Conservation (phyloP, 768 basidiomycete species). For the Termitomyces sp. region DNA sequence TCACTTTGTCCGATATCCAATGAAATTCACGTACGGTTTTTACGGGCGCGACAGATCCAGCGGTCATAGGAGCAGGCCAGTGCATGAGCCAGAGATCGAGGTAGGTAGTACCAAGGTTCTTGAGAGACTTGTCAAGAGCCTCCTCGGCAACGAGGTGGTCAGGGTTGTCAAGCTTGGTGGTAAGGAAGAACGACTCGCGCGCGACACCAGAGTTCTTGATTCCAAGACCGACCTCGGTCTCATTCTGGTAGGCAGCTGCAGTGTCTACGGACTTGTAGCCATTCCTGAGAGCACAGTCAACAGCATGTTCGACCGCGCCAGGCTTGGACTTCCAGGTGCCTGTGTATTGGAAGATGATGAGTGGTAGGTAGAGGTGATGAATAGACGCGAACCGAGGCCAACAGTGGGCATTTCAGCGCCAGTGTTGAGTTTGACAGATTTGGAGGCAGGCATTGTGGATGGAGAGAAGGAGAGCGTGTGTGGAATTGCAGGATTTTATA, state of each 20-base stretch:
- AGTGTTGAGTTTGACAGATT: slow-evolving; percentile 62
- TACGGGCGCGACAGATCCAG: slow-evolving; percentile 44
- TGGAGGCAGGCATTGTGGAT: slow-evolving; percentile 42
- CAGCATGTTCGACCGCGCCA: slow-evolving; percentile 68
- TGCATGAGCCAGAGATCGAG: slow-evolving; percentile 83
- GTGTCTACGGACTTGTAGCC: slow-evolving; percentile 77
- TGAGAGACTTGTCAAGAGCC: slow-evolving; percentile 66
- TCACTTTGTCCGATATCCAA: background rate
- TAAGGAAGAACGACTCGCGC: slow-evolving; percentile 73
- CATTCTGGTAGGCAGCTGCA: slow-evolving; percentile 66
- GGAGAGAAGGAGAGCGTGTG: background rate
- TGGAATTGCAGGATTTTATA: slow-evolving; percentile 2
- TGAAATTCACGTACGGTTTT: slow-evolving; percentile 26
- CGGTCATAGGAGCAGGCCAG: slow-evolving; percentile 75
- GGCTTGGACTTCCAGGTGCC: slow-evolving; percentile 79
- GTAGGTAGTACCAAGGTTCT: slow-evolving; percentile 65
- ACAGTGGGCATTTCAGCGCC: slow-evolving; percentile 74
- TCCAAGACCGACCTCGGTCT: slow-evolving; percentile 77
- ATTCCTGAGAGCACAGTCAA: slow-evolving; percentile 62
- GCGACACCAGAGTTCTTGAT: slow-evolving; percentile 71
- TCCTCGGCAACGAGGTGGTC: slow-evolving; percentile 55
- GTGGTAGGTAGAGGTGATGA: background rate
- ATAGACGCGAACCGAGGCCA: slow-evolving; percentile 45
- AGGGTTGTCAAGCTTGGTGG: slow-evolving; percentile 64
- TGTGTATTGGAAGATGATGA: slow-evolving; percentile 13